These are phyloP conservation scores for Erodium moschatum DNA, from an alignment of 441 rosid genomes.

Conservation along the genomic window DNA sequence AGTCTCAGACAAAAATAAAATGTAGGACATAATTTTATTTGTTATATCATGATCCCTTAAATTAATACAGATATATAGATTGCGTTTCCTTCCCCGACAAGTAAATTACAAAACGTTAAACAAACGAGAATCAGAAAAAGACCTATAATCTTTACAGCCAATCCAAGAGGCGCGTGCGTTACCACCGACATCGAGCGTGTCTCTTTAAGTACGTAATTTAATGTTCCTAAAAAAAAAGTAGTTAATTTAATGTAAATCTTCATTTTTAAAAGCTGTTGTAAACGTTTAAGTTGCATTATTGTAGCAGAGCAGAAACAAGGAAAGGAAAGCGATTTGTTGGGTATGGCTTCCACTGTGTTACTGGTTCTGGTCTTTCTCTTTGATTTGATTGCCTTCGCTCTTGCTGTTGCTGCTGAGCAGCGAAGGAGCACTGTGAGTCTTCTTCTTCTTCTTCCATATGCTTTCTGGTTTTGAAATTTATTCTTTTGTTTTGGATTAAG, in stretches of 20 bases:
- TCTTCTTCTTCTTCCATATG: not conserved
- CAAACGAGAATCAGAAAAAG: not conserved
- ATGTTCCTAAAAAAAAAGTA: too few relatives aligned
- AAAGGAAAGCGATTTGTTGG: not conserved
- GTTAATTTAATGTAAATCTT: not conserved
- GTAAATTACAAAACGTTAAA: not conserved
- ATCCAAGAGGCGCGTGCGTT: slow-evolving; percentile 4
- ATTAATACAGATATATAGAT: not conserved
- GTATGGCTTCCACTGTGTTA: slow-evolving; percentile 62
- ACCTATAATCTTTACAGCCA: not conserved
- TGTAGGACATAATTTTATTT: not conserved
- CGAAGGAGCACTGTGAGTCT: slow-evolving; percentile 65
- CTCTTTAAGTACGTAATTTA: not conserved
- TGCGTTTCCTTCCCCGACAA: slow-evolving; percentile 6
- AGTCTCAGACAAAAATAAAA: too few relatives aligned
- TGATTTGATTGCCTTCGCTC: slow-evolving; percentile 72
- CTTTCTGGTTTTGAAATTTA: not conserved
- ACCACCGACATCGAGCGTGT: slow-evolving; percentile 3
- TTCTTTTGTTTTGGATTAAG: not conserved
- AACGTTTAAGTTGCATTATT: not conserved
- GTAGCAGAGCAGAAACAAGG: not conserved
- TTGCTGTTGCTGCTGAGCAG: slow-evolving; percentile 91
- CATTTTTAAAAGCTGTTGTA: not conserved
- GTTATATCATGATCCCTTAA: not conserved
- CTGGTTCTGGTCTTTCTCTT: slow-evolving; percentile 53